A percentile compares a stretch with the other conserved stretches of the same genome.
These are phyloP conservation scores for Danielia reshetovae DNA, from an alignment of 805 yeast genomes.

Conservation along the genomic window DNA sequence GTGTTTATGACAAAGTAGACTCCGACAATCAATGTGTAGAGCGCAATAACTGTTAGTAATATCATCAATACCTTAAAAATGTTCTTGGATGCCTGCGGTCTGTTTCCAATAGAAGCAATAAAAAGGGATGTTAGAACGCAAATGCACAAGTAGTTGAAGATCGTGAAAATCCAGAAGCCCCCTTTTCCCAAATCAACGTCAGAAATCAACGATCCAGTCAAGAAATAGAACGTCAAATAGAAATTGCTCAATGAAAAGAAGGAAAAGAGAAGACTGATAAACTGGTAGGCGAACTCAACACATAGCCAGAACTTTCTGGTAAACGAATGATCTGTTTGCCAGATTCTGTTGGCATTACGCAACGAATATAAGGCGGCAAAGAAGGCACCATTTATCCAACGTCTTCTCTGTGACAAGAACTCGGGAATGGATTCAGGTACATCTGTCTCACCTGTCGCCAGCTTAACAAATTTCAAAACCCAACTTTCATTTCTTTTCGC, in stretches of 20 bases:
- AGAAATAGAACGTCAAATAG: slow-evolving; percentile 25
- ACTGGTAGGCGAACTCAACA: slow-evolving; percentile 23
- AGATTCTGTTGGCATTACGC: slow-evolving; percentile 20
- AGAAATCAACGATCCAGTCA: slow-evolving; percentile 46
- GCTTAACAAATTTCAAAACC: slow-evolving; percentile 28
- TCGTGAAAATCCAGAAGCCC: slow-evolving; percentile 80
- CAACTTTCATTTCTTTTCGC: slow-evolving; percentile 24
- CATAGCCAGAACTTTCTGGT: slow-evolving; percentile 22
- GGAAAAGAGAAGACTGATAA: slow-evolving; percentile 19
- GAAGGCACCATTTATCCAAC: slow-evolving; percentile 30
- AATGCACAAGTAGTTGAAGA: slow-evolving; percentile 80
- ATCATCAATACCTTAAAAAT: slow-evolving; percentile 71
- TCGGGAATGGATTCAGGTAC: slow-evolving; percentile 26
- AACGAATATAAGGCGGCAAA: slow-evolving; percentile 27
- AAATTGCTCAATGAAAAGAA: slow-evolving; percentile 27
- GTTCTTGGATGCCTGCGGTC: slow-evolving; percentile 93
- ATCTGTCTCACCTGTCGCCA: slow-evolving; percentile 29
- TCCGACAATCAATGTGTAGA: slow-evolving; percentile 79
- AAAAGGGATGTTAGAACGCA: slow-evolving; percentile 84
- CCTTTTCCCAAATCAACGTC: slow-evolving; percentile 51
- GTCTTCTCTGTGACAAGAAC: slow-evolving; percentile 25
- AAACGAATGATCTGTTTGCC: slow-evolving; percentile 23
- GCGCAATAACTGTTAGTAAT: slow-evolving; percentile 71
- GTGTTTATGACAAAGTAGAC: slow-evolving; percentile 69
- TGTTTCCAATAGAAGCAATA: slow-evolving; percentile 91